Evolutionary conservation across 495 filamentous ascomycete species (phyloP).

Genomic region (Penicillium tannophilum): DNA sequence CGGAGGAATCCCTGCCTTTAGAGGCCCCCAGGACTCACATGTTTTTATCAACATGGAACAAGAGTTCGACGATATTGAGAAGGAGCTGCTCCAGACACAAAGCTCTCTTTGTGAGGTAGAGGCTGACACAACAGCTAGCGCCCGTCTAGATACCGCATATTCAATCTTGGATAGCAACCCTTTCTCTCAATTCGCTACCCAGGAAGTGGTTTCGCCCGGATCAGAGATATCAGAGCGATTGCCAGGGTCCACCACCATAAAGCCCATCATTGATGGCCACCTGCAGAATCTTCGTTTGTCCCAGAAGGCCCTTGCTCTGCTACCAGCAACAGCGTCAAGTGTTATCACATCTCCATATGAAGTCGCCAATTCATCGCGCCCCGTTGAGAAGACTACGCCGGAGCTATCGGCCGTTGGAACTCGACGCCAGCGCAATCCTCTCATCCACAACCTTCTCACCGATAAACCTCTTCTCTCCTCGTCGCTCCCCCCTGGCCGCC

Average conservation of each 20-base stretch:
- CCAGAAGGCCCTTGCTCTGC: constrained; percentile 65
- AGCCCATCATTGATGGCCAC: constrained; percentile 50
- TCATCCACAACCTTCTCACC: constrained; percentile 96
- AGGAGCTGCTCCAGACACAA: constrained; percentile 52
- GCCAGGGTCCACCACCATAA: constrained; percentile 14
- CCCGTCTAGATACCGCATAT: constrained; percentile 14
- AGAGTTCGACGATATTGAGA: constrained; percentile 69
- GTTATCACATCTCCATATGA: constrained; percentile 85
- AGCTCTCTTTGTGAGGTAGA: constrained; percentile 16
- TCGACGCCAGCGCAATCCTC: constrained; percentile 77
- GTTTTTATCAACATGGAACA: constrained; percentile 96
- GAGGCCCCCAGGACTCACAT: constrained; percentile 68
- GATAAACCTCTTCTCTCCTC: constrained; percentile 92
- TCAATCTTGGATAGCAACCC: constrained; percentile 45
- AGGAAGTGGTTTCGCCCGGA: constrained; percentile 30
- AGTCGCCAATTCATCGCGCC: constrained; percentile 65
- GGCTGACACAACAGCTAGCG: constrained; percentile 1
- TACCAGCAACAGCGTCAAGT: constrained; percentile 85
- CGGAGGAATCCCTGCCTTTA: constrained; percentile 79
- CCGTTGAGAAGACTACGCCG: constrained; percentile 36
- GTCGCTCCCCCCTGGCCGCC: constrained; percentile 73
- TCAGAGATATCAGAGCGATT: constrained; percentile 11
- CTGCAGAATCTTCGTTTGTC: constrained; percentile 73
- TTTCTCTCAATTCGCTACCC: constrained; percentile 47
- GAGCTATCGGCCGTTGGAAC: constrained; percentile 69